These are phyloP conservation scores for Colletotrichum eremochloae DNA, from an alignment of 2,329 filamentous ascomycete species.

Conservation along the genomic window DNA sequence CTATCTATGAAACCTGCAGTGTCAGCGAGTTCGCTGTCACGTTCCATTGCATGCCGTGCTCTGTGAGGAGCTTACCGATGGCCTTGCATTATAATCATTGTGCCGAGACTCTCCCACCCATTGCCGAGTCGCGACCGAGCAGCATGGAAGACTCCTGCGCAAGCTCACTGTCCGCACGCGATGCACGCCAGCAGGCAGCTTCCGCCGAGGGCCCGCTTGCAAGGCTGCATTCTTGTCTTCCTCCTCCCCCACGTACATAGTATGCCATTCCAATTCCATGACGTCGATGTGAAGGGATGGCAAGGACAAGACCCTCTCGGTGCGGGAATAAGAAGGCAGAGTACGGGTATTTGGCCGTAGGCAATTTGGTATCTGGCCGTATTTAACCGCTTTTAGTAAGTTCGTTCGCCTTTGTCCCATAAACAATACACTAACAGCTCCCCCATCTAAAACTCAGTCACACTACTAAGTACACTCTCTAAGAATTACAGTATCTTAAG, in stretches of 20 bases:
- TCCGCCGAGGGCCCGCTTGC: conserved; percentile 23
- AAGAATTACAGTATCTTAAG: no score
- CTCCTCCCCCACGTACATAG: not conserved
- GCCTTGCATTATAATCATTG: conserved; percentile 14
- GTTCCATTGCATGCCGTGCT: conserved; percentile 26
- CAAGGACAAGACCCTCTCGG: not conserved
- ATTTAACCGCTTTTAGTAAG: no score
- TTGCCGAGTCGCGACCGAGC: not conserved
- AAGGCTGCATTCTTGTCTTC: conserved; percentile 19
- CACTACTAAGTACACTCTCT: no score
- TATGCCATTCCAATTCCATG: conserved; percentile 14
- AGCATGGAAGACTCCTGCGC: not conserved
- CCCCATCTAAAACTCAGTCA: no score
- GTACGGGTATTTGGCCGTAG: no score
- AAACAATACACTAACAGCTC: no score
- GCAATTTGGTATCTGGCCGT: no score
- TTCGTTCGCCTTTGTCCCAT: no score
- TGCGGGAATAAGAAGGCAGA: conserved; percentile 7
- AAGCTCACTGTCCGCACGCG: conserved; percentile 1
- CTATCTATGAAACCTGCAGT: conserved; percentile 33
- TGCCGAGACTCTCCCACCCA: not conserved
- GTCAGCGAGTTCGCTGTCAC: conserved; percentile 28
- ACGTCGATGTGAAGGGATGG: conserved; percentile 1
- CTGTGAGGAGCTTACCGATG: conserved; percentile 26
- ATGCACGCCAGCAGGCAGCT: conserved; percentile 10